Conservation (phyloP, 2,329 filamentous ascomycete species). For the Aspergillus piperis region DNA sequence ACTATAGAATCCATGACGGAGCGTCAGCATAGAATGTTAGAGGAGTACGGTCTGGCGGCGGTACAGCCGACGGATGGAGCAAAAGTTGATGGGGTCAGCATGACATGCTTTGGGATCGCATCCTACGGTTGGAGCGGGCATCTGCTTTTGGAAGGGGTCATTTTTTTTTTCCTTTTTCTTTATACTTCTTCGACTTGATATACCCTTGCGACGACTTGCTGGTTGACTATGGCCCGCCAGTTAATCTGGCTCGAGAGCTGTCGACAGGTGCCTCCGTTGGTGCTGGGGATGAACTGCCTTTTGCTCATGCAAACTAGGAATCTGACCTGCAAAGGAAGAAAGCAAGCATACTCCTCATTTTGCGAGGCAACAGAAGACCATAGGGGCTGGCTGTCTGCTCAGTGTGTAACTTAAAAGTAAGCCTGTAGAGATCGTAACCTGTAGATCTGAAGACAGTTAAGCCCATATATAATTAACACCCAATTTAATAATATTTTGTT, state of each 20-base stretch:
- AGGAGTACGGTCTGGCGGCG: conserved; percentile 19
- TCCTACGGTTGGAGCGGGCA: conserved; percentile 9
- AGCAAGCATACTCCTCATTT: conserved; percentile 2
- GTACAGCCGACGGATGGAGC: conserved; percentile 19
- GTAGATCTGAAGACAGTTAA: background rate
- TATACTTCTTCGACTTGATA: conserved; percentile 1
- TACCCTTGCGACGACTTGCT: conserved; percentile 6
- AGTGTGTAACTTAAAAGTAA: background rate
- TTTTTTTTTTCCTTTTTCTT: background rate
- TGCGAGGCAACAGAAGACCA: conserved; percentile 1
- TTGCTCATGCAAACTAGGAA: conserved; percentile 1
- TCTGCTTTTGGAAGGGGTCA: conserved; percentile 7
- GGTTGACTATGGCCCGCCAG: conserved; percentile 1
- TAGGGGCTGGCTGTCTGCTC: background rate
- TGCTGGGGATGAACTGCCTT: background rate
- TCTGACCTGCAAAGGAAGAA: conserved; percentile 2
- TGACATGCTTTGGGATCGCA: conserved; percentile 14
- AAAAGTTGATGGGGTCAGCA: conserved; percentile 21
- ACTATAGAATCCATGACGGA: conserved; percentile 25
- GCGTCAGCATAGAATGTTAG: conserved; percentile 27
- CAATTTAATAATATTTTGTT: too few species aligned
- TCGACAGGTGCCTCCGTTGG: background rate
- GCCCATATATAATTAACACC: background rate
- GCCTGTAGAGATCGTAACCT: background rate
- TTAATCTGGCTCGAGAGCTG: background rate